phyloP scores from a whole-genome alignment of 2,329 filamentous ascomycete genomes.

The Allantophomopsis cytisporea region DNA sequence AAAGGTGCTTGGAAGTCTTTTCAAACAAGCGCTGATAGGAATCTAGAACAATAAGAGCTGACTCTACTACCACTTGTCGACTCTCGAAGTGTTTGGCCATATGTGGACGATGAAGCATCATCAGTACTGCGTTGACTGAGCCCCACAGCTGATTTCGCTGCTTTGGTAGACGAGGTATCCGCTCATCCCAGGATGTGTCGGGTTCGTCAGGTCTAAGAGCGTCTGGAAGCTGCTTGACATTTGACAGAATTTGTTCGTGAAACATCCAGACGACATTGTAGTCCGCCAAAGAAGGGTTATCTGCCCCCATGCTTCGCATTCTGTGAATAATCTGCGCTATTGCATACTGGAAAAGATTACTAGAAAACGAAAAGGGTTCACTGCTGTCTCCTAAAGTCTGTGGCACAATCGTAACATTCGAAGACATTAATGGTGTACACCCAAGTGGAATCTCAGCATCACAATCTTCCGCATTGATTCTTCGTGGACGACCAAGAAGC shows the following conservation, averaged over 20 bases:
- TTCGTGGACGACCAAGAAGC: constrained; percentile 1
- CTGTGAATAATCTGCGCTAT: background rate
- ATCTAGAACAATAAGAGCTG: background rate
- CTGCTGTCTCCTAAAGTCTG: background rate
- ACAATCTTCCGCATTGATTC: constrained; percentile 2
- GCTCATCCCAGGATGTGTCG: constrained; percentile 2
- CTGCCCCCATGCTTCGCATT: background rate
- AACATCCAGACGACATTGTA: background rate
- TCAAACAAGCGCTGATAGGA: constrained; percentile 1
- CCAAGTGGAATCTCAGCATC: constrained; percentile 1
- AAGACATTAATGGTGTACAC: background rate
- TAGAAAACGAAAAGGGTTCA: background rate
- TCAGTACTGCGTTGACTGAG: background rate
- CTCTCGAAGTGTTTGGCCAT: constrained; percentile 1
- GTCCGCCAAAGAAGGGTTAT: background rate
- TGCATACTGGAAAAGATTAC: background rate
- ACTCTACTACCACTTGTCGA: background rate
- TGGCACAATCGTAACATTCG: background rate
- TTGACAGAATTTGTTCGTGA: constrained; percentile 1
- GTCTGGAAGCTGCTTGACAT: background rate
- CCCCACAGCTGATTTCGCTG: background rate
- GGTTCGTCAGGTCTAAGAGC: constrained; percentile 1
- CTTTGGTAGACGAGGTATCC: background rate
- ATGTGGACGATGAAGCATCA: constrained; percentile 1
- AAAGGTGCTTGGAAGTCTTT: background rate